phyloP scores from a whole-genome alignment of 169 alveolate species.

The Cryptosporidium parvum region DNA sequence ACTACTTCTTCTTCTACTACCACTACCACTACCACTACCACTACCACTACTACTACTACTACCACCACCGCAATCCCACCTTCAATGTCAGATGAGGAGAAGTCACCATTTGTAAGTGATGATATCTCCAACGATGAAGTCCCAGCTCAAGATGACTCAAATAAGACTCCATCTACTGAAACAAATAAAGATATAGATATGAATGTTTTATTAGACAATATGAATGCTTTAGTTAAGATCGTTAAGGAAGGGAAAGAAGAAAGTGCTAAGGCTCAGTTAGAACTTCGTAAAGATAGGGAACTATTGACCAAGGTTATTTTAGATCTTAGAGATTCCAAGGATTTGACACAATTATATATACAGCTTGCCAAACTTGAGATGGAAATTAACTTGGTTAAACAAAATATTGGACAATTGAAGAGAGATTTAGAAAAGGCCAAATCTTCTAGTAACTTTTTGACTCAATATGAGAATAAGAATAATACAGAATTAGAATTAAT shows the following conservation, averaged over 20 bases:
- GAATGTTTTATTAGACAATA: not conserved
- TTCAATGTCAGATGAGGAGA: conserved; percentile 1
- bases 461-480: conserved; percentile 31
- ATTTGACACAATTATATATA: conserved; percentile 60
- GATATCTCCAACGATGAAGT: conserved; percentile 13
- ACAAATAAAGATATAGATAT: conserved; percentile 2
- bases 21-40: not conserved
- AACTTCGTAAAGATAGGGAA: conserved; percentile 18
- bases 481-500: conserved; percentile 7
- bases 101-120: conserved; percentile 50
- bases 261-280: conserved; percentile 13
- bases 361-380: conserved; percentile 39
- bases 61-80: not conserved
- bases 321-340: conserved; percentile 25
- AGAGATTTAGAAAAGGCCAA: conserved; percentile 40
- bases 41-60: conserved; percentile 21
- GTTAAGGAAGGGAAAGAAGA: conserved; percentile 44
- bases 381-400: conserved; percentile 39
- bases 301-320: conserved; percentile 1
- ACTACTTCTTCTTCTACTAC: not conserved
- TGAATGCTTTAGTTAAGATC: conserved; percentile 15
- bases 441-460: conserved; percentile 8
- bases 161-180: not conserved
- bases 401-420: conserved; percentile 24
- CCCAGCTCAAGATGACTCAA: not conserved